phyloP scores from a whole-genome alignment of 768 basidiomycete species.

The Stropharia rugosoannulata region DNA sequence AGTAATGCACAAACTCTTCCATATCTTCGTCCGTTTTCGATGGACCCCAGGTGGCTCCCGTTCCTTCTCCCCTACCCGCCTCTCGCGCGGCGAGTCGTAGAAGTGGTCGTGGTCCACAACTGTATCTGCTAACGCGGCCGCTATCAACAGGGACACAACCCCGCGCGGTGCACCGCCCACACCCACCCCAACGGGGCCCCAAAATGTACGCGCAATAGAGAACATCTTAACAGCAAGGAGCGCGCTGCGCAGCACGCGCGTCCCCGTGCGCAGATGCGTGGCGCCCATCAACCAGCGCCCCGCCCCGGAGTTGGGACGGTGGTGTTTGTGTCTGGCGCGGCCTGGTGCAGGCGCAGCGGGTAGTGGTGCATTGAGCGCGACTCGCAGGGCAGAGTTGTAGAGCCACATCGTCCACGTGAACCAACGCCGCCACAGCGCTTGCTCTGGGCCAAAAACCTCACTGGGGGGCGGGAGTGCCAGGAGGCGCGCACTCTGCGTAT shows the following conservation, averaged over 20 bases:
- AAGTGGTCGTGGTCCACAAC: slow-evolving; percentile 20
- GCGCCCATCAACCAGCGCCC: neutral
- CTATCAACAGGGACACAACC: slow-evolving; percentile 17
- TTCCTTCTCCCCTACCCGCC: neutral
- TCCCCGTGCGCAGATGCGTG: neutral
- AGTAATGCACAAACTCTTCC: slow-evolving; percentile 14
- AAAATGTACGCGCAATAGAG: slow-evolving; percentile 19
- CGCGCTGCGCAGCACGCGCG: slow-evolving; percentile 17
- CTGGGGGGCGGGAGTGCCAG: slow-evolving; percentile 22
- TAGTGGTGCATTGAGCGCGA: neutral
- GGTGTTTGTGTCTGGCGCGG: neutral
- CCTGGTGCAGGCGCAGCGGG: neutral
- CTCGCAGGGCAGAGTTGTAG: neutral
- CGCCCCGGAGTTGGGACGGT: neutral
- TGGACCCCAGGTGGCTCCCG: neutral
- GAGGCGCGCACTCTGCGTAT: slow-evolving; percentile 9
- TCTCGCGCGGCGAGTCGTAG: neutral
- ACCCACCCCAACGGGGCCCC: slow-evolving; percentile 8
- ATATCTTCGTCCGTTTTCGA: neutral
- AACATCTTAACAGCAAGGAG: slow-evolving; percentile 19
- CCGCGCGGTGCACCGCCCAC: slow-evolving; percentile 13
- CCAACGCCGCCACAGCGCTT: slow-evolving; percentile 15
- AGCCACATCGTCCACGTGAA: slow-evolving; percentile 7
- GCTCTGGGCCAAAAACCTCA: slow-evolving; percentile 22
- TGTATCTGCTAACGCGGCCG: slow-evolving; percentile 23